Evolutionary conservation across 352 stramenopile species (phyloP).

Genomic region (Phytopythium vexans): DNA sequence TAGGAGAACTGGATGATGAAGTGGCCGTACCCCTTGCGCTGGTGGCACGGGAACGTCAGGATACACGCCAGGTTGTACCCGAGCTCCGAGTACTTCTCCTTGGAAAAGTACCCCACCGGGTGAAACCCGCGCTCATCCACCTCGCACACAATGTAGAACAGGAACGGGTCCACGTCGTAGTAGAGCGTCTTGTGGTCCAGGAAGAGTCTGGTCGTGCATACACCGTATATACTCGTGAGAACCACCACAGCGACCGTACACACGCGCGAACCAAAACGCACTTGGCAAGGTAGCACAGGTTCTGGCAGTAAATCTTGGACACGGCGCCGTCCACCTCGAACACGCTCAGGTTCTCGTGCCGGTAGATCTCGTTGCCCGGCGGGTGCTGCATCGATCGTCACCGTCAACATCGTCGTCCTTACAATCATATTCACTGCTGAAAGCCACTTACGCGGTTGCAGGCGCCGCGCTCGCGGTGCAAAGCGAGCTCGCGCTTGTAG

Average conservation of each 20-base stretch:
- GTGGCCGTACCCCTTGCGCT: slow-evolving; percentile 98
- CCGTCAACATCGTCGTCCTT: not conserved
- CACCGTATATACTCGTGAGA: not conserved
- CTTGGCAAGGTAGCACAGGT: slow-evolving; percentile 98
- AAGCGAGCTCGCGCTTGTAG: slow-evolving; percentile 62
- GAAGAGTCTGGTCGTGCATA: slow-evolving; percentile 80
- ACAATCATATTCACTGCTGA: not conserved
- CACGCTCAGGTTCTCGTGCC: slow-evolving; percentile 93
- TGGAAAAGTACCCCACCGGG: slow-evolving; percentile 99
- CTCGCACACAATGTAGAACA: slow-evolving; percentile 99
- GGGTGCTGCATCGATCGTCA: slow-evolving; percentile 40
- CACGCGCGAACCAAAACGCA: slow-evolving; percentile 18
- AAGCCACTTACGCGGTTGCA: slow-evolving; percentile 49
- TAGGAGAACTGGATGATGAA: slow-evolving; percentile 99
- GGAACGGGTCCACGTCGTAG: slow-evolving; percentile 99
- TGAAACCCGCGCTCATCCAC: slow-evolving; percentile 90
- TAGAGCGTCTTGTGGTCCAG: slow-evolving; percentile 99
- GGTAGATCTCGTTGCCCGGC: slow-evolving; percentile 91
- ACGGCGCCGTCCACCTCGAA: slow-evolving; percentile 97
- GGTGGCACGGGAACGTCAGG: slow-evolving; percentile 98
- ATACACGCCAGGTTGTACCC: slow-evolving; percentile 99
- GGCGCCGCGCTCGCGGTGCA: slow-evolving; percentile 63
- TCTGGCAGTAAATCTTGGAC: slow-evolving; percentile 98
- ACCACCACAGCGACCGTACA: not conserved
- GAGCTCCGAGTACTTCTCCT: slow-evolving; percentile 98